Conservation (phyloP, 495 filamentous ascomycete species). For the Apodospora peruviana region DNA sequence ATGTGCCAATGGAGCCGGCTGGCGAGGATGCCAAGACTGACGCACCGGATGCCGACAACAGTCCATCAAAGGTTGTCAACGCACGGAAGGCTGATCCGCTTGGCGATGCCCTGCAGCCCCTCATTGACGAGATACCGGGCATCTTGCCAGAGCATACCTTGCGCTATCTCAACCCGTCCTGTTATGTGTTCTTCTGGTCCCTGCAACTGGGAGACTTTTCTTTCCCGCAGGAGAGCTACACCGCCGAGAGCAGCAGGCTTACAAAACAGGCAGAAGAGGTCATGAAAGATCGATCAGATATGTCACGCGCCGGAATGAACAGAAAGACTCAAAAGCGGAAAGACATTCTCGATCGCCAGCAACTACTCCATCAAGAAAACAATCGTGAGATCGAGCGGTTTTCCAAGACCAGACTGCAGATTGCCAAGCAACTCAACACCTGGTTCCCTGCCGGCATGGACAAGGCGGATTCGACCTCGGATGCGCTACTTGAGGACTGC, state of each 20-base stretch:
- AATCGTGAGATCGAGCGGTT: slow-evolving; percentile 53
- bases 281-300: slow-evolving; percentile 65
- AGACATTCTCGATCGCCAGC: slow-evolving; percentile 66
- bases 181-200: slow-evolving; percentile 93
- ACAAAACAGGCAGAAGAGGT: slow-evolving; percentile 56
- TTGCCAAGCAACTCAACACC: slow-evolving; percentile 69
- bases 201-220: slow-evolving; percentile 74
- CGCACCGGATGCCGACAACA: slow-evolving; percentile 6
- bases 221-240: slow-evolving; percentile 67
- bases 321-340: slow-evolving; percentile 60
- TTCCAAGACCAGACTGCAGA: slow-evolving; percentile 53
- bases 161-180: slow-evolving; percentile 62
- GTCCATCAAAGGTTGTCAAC: slow-evolving; percentile 21
- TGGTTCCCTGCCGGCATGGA: slow-evolving; percentile 65
- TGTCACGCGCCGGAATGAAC: slow-evolving; percentile 54
- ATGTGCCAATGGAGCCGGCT: slow-evolving; percentile 30
- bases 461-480: slow-evolving; percentile 62
- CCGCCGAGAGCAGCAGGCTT: slow-evolving; percentile 59
- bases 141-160: slow-evolving; percentile 59
- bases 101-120: slow-evolving; percentile 68
- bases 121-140: slow-evolving; percentile 62
- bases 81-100: slow-evolving; percentile 46
- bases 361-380: slow-evolving; percentile 52
- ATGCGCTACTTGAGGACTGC: slow-evolving; percentile 80
- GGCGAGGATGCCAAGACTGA: slow-evolving; percentile 15